Evolutionary conservation across 306 rosid species (phyloP).

Genomic region (Hippophae rhamnoides): DNA sequence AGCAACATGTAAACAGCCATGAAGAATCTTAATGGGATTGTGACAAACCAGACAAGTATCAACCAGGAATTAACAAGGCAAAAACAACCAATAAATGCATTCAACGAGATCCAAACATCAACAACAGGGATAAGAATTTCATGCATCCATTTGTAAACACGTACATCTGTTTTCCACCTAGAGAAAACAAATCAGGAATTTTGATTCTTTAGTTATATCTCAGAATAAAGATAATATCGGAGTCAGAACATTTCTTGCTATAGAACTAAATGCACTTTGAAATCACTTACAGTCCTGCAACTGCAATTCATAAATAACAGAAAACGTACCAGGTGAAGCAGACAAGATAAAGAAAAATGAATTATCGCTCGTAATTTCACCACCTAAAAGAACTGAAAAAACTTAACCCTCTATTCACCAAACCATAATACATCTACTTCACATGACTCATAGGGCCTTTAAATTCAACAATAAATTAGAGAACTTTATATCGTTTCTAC

Average conservation of each 20-base stretch:
- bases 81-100: background rate
- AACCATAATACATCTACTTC: too few relatives aligned
- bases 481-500: background rate
- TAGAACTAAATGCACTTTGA: background rate
- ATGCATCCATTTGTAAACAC: background rate
- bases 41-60: background rate
- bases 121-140: conserved; percentile 1
- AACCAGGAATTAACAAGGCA: conserved; percentile 5
- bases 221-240: background rate
- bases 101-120: background rate
- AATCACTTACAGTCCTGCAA: background rate
- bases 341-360: background rate
- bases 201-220: background rate
- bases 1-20: background rate
- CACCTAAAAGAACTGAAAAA: too few relatives aligned
- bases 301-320: too few relatives aligned
- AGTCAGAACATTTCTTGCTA: conserved; percentile 3
- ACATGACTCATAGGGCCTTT: background rate
- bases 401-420: too few relatives aligned
- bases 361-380: too few relatives aligned
- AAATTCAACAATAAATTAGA: background rate
- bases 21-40: background rate
- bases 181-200: background rate
- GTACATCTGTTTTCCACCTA: background rate
- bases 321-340: too few relatives aligned